phyloP scores from a whole-genome alignment of 2,329 filamentous ascomycete species.

The Apiospora pterosperma region DNA sequence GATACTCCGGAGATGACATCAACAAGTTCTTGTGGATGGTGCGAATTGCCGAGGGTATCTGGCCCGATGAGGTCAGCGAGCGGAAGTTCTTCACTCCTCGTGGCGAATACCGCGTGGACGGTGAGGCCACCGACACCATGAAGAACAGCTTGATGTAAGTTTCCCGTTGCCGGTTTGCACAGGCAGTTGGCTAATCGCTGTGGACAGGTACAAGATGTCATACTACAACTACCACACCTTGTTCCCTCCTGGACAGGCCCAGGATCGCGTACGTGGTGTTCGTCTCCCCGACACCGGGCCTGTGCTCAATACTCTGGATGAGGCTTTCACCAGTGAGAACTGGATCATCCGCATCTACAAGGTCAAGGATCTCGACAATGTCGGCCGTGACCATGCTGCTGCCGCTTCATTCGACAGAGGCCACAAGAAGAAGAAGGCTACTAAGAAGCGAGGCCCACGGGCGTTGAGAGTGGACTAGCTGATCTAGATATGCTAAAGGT shows the following conservation, averaged over 20 bases:
- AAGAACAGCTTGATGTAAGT: conserved; percentile 98
- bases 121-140: conserved; percentile 93
- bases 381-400: conserved; percentile 79
- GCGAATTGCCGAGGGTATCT: conserved; percentile 96
- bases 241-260: conserved; percentile 87
- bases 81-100: conserved; percentile 91
- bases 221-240: conserved; percentile 96
- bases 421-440: conserved; percentile 77
- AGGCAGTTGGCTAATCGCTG: conserved; percentile 19
- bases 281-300: conserved; percentile 82
- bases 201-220: conserved; percentile 95
- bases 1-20: conserved; percentile 97
- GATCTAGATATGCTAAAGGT: neutral
- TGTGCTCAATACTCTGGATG: conserved; percentile 83
- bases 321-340: conserved; percentile 98
- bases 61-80: conserved; percentile 99
- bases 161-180: neutral
- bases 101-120: conserved; percentile 93
- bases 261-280: conserved; percentile 82
- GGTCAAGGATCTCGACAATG: conserved; percentile 97
- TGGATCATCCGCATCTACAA: conserved; percentile 99
- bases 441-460: conserved; percentile 69
- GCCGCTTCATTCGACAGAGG: conserved; percentile 71
- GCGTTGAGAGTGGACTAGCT: conserved; percentile 68
- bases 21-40: conserved; percentile 99